These are phyloP conservation scores for Papiliotrema terrestris DNA, from an alignment of 1,284 basidiomycete genomes.

Conservation along the genomic window DNA sequence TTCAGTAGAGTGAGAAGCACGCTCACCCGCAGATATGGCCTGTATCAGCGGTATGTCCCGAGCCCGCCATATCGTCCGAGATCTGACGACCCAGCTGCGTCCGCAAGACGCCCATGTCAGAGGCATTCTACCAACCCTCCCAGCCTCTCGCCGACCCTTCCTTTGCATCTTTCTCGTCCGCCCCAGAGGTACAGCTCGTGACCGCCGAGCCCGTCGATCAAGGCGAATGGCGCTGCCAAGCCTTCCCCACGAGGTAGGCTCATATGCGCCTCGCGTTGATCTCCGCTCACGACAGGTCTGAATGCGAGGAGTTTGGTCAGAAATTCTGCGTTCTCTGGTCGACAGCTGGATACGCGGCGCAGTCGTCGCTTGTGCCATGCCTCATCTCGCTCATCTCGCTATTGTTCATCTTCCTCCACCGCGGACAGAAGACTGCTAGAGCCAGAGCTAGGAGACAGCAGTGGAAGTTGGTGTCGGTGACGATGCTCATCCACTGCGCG, in stretches of 20 bases:
- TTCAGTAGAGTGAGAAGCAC: no score
- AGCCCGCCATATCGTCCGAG: neutral
- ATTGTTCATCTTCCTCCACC: conserved; percentile 47
- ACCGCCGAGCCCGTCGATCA: conserved; percentile 5
- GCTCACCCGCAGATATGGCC: conserved; percentile 38
- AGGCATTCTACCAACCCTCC: conserved; percentile 30
- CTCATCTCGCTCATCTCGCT: conserved; percentile 42
- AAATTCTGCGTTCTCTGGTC: conserved; percentile 45
- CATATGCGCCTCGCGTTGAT: neutral
- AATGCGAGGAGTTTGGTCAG: conserved; percentile 46
- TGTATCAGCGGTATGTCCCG: conserved; percentile 35
- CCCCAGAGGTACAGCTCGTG: neutral
- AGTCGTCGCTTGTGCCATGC: conserved; percentile 46
- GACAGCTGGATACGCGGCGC: conserved; percentile 45
- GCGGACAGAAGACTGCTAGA: conserved; percentile 41
- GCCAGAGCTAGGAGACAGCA: conserved; percentile 44
- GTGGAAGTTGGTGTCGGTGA: conserved; percentile 48
- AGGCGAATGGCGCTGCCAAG: conserved; percentile 39
- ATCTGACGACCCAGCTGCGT: conserved; percentile 31
- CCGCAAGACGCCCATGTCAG: conserved; percentile 26
- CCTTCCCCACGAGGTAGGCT: conserved; percentile 43
- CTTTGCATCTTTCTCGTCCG: conserved; percentile 1
- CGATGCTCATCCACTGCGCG: conserved; percentile 44
- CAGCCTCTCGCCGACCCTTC: conserved; percentile 22
- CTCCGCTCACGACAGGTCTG: conserved; percentile 26